Conservation (phyloP, 352 stramenopile species). For the Pythium apleroticum region DNA sequence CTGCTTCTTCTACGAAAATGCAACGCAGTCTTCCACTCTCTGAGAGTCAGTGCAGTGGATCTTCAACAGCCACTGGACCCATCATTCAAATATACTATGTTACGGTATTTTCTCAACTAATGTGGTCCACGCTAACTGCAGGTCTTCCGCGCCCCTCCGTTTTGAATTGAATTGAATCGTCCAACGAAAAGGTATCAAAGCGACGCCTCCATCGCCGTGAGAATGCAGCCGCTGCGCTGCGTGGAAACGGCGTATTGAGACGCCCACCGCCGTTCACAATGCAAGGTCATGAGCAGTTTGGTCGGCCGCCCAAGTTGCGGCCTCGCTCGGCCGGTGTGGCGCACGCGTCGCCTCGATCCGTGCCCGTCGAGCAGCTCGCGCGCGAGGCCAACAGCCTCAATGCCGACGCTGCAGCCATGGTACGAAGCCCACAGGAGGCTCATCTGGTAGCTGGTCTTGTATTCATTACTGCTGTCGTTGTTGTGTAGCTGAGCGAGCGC, state of each 20-base stretch:
- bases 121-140: conserved; percentile 15
- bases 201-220: conserved; percentile 1
- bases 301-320: conserved; percentile 46
- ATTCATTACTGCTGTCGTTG: neutral
- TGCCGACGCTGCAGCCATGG: conserved; percentile 1
- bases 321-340: conserved; percentile 42
- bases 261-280: neutral
- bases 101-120: neutral
- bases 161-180: conserved; percentile 6
- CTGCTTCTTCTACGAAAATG: too few relatives aligned
- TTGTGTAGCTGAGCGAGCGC: conserved; percentile 47
- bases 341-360: conserved; percentile 15
- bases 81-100: neutral
- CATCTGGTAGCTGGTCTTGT: neutral
- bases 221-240: neutral
- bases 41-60: too few relatives aligned
- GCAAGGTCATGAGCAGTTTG: conserved; percentile 49
- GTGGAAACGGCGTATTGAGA: neutral
- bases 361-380: conserved; percentile 27
- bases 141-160: neutral
- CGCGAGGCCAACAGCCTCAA: conserved; percentile 13
- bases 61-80: neutral
- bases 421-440: neutral
- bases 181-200: too few relatives aligned
- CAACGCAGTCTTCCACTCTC: too few relatives aligned